Percentiles rank a stretch among this genome's conserved stretches.
phyloP scores from a whole-genome alignment of 1,284 basidiomycete species.

The Exobasidium cylindrosporum region DNA sequence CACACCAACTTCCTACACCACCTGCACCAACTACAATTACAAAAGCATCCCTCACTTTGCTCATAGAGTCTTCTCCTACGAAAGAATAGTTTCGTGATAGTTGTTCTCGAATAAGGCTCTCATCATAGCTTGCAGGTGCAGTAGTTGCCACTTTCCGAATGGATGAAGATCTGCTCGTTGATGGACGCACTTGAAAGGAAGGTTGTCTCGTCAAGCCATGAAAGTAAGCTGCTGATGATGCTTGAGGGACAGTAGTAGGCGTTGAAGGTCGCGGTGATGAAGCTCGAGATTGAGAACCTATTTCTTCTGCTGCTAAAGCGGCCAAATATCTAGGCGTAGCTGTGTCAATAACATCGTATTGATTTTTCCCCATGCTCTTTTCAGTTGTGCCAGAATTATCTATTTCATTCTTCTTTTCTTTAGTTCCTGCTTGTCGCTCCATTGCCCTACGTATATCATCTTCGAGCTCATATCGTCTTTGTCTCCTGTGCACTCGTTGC shows the following conservation, averaged over 20 bases:
- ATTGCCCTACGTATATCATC: constrained; percentile 29
- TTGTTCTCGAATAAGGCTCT: constrained; percentile 61
- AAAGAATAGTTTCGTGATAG: constrained; percentile 92
- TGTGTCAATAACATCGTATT: neutral
- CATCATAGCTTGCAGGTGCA: constrained; percentile 36
- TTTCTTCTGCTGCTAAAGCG: constrained; percentile 23
- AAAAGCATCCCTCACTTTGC: constrained; percentile 68
- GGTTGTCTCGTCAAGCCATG: neutral
- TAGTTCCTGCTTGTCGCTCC: constrained; percentile 12
- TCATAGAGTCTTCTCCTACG: constrained; percentile 86
- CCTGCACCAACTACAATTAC: constrained; percentile 92
- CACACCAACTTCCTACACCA: constrained; percentile 92
- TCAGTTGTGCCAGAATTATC: neutral
- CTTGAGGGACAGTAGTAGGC: neutral
- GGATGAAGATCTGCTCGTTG: neutral
- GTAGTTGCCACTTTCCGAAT: neutral
- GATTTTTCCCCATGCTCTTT: neutral
- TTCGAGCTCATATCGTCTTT: constrained; percentile 32
- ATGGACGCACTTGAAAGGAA: neutral
- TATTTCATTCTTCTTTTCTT: constrained; percentile 4
- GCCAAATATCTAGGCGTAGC: constrained; percentile 37
- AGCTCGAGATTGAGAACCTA: constrained; percentile 24
- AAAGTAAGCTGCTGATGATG: neutral
- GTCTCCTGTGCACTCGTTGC: constrained; percentile 28
- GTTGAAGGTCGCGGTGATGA: constrained; percentile 17